Percentiles rank a stretch among this genome's conserved stretches.
These are phyloP conservation scores for Lactarius vividus DNA, from an alignment of 768 basidiomycete species.

Conservation along the genomic window DNA sequence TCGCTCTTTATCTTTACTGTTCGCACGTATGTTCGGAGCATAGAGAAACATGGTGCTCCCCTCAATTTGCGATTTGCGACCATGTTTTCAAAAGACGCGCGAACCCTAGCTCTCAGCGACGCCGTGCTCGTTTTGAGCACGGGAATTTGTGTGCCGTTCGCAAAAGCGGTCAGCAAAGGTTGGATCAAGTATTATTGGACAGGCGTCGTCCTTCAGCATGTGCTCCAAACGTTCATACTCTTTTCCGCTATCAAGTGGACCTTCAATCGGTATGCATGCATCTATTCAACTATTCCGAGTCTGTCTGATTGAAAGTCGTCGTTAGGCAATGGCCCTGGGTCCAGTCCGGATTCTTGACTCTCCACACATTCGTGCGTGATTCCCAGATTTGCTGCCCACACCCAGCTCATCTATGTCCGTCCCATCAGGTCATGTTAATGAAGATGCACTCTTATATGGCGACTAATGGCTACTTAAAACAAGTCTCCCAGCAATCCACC, in stretches of 20 bases:
- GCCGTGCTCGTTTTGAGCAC: constrained; percentile 76
- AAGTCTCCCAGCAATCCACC: constrained; percentile 47
- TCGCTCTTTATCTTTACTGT: constrained; percentile 80
- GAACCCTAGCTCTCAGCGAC: constrained; percentile 81
- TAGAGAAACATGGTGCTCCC: constrained; percentile 74
- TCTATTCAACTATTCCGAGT: background rate
- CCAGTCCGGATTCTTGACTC: constrained; percentile 84
- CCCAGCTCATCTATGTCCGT: background rate
- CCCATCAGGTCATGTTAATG: constrained; percentile 75
- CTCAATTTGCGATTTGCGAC: constrained; percentile 78
- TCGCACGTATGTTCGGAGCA: constrained; percentile 71
- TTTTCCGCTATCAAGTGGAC: constrained; percentile 82
- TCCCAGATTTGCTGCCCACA: background rate
- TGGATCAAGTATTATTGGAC: constrained; percentile 81
- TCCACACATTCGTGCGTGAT: constrained; percentile 73
- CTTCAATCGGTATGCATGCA: constrained; percentile 61
- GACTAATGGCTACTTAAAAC: constrained; percentile 80
- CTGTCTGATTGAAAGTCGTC: background rate
- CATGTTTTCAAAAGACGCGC: constrained; percentile 83
- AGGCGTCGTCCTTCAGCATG: constrained; percentile 77
- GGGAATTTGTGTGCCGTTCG: constrained; percentile 78
- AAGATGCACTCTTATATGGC: constrained; percentile 95
- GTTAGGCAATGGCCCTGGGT: constrained; percentile 96
- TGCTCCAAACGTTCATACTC: constrained; percentile 72
- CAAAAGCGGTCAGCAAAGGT: constrained; percentile 67